A percentile compares a stretch with the other conserved stretches of the same genome.
These are phyloP conservation scores for Solidago caesia DNA, from an alignment of 129 eudicot genomes.

Conservation along the genomic window DNA sequence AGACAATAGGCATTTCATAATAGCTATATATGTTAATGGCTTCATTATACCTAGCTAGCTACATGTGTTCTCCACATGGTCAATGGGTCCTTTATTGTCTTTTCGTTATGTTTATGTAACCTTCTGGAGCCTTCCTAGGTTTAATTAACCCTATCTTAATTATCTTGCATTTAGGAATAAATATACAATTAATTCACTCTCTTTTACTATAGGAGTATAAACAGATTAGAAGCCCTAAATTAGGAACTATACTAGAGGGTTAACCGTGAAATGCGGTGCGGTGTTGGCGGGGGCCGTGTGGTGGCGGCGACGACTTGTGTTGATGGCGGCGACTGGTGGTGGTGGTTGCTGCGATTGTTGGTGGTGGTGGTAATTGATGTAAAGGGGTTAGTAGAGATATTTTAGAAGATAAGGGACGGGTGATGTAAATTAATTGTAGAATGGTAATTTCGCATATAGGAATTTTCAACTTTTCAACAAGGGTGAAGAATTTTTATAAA, in stretches of 20 bases:
- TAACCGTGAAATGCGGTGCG: too few species aligned
- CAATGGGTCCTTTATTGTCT: conserved; percentile 23
- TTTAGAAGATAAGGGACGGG: too few species aligned
- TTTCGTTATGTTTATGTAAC: conserved; percentile 4
- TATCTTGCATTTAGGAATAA: conserved; percentile 4
- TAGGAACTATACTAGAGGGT: background rate
- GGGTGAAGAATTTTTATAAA: too few species aligned
- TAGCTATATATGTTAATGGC: background rate
- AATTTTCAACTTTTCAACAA: too few species aligned
- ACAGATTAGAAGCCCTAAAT: conserved; percentile 9
- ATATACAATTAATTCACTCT: background rate
- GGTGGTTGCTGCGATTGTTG: too few species aligned
- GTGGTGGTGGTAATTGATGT: too few species aligned
- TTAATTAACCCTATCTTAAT: background rate
- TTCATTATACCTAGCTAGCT: background rate
- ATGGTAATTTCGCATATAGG: too few species aligned
- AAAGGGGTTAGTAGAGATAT: too few species aligned
- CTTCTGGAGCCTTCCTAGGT: conserved; percentile 16
- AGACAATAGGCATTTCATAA: conserved; percentile 3
- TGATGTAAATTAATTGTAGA: too few species aligned
- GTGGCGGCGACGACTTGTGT: too few species aligned
- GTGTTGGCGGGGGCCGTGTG: too few species aligned
- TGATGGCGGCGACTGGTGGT: too few species aligned
- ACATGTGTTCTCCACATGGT: conserved; percentile 25
- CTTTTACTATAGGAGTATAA: background rate